Evolutionary conservation across 176 grass and related monocot species (phyloP).

Genomic region (Triticum dicoccoides): DNA sequence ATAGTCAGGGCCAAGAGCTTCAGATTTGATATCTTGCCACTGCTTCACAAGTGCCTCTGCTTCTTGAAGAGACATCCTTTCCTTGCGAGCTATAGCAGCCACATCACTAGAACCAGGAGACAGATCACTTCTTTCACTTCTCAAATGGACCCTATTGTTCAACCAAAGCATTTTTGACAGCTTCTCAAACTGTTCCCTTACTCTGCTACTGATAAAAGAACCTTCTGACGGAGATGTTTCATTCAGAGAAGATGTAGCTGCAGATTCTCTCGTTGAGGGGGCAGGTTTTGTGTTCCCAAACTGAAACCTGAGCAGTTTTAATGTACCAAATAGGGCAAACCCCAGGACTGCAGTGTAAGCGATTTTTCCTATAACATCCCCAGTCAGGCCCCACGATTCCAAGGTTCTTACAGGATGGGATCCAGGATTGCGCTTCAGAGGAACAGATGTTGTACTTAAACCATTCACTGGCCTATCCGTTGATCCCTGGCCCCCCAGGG

Average conservation of each 20-base stretch:
- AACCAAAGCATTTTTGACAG: conserved; percentile 51
- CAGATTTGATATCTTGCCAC: conserved; percentile 93
- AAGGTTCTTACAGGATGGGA: conserved; percentile 50
- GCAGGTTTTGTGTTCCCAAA: conserved; percentile 35
- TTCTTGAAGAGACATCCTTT: conserved; percentile 75
- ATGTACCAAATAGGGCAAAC: conserved; percentile 55
- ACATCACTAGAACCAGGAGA: conserved; percentile 18
- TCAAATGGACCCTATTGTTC: conserved; percentile 38
- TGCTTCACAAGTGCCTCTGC: conserved; percentile 79
- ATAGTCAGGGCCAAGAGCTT: conserved; percentile 79
- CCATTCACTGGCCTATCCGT: conserved; percentile 37
- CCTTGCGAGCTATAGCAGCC: conserved; percentile 15
- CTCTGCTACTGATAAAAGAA: conserved; percentile 24
- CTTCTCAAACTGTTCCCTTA: conserved; percentile 57
- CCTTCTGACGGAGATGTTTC: conserved; percentile 31
- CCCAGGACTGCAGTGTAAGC: conserved; percentile 62
- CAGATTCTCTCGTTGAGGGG: conserved; percentile 22
- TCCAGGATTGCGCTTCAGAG: conserved; percentile 61
- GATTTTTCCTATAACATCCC: conserved; percentile 54
- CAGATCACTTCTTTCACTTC: conserved; percentile 23
- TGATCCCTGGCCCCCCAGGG: conserved; percentile 45
- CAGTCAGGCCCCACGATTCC: conserved; percentile 47
- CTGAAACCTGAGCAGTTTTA: conserved; percentile 65
- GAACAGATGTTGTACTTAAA: conserved; percentile 43
- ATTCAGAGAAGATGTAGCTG: conserved; percentile 25